Conservation (phyloP, 2,329 filamentous ascomycete species). For the Paramyrothecium sp. region DNA sequence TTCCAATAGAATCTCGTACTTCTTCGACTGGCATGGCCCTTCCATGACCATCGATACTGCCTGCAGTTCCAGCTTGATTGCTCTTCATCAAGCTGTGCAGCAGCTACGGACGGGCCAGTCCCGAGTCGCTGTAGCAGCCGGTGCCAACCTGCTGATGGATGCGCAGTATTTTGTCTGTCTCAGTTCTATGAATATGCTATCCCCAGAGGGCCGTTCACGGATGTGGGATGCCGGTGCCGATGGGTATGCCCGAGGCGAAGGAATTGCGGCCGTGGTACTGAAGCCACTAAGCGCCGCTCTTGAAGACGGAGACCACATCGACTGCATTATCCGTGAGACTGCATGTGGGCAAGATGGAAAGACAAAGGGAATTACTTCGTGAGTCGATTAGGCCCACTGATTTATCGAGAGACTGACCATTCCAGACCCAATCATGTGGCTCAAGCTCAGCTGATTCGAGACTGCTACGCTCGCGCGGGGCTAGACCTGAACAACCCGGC, state of each 20-base stretch:
- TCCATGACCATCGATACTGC: conserved; percentile 40
- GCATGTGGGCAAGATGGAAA: conserved; percentile 36
- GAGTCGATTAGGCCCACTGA: too few species aligned
- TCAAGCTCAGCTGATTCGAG: conserved; percentile 35
- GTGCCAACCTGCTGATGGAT: conserved; percentile 15
- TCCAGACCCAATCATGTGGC: conserved; percentile 40
- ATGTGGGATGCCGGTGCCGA: conserved; percentile 30
- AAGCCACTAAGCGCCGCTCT: conserved; percentile 39
- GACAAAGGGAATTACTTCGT: neutral
- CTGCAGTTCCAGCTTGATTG: conserved; percentile 36
- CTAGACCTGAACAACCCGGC: conserved; percentile 26
- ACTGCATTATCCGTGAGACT: conserved; percentile 32
- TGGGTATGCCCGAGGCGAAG: conserved; percentile 47
- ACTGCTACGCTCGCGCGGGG: conserved; percentile 34
- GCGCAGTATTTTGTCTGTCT: conserved; percentile 11
- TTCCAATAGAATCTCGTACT: conserved; percentile 39
- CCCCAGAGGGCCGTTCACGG: conserved; percentile 21
- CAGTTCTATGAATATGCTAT: conserved; percentile 8
- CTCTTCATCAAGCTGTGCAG: conserved; percentile 36
- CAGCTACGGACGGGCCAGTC: conserved; percentile 28
- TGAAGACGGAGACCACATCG: conserved; percentile 30
- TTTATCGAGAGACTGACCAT: too few species aligned
- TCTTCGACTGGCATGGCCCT: conserved; percentile 37
- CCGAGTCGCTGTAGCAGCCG: conserved; percentile 16
- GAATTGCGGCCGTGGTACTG: conserved; percentile 35